A percentile compares a stretch with the other conserved stretches of the same genome.
Conservation (phyloP, 2,329 filamentous ascomycete genomes). For the Onygenales sp. region DNA sequence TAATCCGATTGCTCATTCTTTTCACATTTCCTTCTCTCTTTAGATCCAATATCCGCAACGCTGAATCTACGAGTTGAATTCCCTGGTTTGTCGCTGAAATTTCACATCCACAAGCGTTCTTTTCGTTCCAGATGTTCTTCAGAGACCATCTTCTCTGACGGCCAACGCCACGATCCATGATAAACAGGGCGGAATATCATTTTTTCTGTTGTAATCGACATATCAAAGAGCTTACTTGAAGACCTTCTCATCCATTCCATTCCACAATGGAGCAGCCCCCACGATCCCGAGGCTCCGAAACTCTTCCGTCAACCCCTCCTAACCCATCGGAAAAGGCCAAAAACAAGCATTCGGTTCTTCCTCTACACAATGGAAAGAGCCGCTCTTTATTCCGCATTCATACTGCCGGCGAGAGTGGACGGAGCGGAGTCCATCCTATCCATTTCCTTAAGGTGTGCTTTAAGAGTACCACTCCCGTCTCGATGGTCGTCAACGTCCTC, state of each 20-base stretch:
- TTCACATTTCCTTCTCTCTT: too few relatives aligned
- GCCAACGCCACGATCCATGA: neutral
- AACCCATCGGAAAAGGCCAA: neutral
- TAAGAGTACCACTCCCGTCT: constrained; percentile 53
- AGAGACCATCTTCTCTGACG: neutral
- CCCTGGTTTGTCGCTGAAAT: too few relatives aligned
- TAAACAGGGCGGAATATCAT: too few relatives aligned
- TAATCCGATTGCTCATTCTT: too few relatives aligned
- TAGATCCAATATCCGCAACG: too few relatives aligned
- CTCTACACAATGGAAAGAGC: constrained; percentile 17
- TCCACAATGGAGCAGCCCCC: neutral
- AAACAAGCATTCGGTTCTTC: constrained; percentile 7
- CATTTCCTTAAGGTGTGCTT: constrained; percentile 57
- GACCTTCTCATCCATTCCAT: neutral
- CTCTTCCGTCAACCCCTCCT: neutral
- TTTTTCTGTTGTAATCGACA: neutral
- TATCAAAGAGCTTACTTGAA: too few relatives aligned
- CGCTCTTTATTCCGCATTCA: constrained; percentile 25
- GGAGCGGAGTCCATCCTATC: constrained; percentile 53
- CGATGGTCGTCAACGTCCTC: constrained; percentile 57
- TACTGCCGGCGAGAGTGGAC: constrained; percentile 55
- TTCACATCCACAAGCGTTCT: too few relatives aligned
- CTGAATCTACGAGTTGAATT: too few relatives aligned
- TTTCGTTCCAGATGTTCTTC: too few relatives aligned
- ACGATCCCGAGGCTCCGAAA: neutral